phyloP scores from a whole-genome alignment of 2,329 filamentous ascomycete genomes.

The Ophiostoma himal-ulmi region DNA sequence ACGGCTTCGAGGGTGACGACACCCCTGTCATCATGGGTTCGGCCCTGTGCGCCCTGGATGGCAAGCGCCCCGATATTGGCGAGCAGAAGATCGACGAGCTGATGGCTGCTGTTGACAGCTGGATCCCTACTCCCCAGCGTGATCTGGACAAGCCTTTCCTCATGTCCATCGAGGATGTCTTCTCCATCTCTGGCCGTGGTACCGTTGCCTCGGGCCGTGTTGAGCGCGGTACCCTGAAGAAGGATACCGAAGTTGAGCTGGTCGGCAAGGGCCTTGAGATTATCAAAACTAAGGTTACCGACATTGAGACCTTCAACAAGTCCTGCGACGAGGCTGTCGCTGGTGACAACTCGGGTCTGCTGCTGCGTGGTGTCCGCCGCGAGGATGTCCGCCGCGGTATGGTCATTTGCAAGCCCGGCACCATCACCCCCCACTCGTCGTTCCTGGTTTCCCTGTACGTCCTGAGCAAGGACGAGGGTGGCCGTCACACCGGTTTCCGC shows the following conservation, averaged over 20 bases:
- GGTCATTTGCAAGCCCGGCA: conserved; percentile 80
- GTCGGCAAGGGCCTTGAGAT: conserved; percentile 74
- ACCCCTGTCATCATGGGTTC: conserved; percentile 97
- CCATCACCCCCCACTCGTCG: conserved; percentile 78
- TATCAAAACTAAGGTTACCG: conserved; percentile 98
- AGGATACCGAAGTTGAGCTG: conserved; percentile 88
- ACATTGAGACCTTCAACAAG: conserved; percentile 99
- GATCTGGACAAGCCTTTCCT: conserved; percentile 98
- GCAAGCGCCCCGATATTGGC: conserved; percentile 81
- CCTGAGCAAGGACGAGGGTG: conserved; percentile 94
- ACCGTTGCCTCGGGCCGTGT: conserved; percentile 96
- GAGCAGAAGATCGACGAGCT: conserved; percentile 84
- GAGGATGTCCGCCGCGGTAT: conserved; percentile 94
- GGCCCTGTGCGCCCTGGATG: conserved; percentile 87
- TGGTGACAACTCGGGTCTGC: conserved; percentile 95
- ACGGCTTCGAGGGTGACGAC: conserved; percentile 96
- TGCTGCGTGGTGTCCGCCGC: conserved; percentile 91
- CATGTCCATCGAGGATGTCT: conserved; percentile 94
- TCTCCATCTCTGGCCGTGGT: conserved; percentile 86
- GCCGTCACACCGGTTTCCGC: conserved; percentile 90
- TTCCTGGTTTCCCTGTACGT: conserved; percentile 97
- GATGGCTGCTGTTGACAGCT: conserved; percentile 79
- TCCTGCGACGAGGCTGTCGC: conserved; percentile 93
- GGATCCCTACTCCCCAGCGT: conserved; percentile 94
- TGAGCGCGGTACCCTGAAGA: conserved; percentile 90